Base-by-base conservation (phyloP, 2,329 filamentous ascomycete species). In the Colletotrichum destructivum region DNA sequence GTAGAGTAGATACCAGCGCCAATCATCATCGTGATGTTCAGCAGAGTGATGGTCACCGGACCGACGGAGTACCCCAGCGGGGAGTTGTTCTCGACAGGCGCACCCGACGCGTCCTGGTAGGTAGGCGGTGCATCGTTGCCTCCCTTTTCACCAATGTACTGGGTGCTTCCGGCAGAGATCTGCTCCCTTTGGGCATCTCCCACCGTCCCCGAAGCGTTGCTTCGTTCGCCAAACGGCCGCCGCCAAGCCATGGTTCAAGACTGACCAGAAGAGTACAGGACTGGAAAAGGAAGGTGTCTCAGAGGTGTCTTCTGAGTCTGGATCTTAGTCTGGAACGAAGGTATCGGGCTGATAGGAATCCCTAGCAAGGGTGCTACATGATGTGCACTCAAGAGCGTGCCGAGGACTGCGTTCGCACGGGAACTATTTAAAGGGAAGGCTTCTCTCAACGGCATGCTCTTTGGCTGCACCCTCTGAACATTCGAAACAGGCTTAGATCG, bases 1-100 rank as follows among this genome's bases (percentile, higher is more conserved):
- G 86, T 88, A 7, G 87, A 88, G 73, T 88, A 90, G 8, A 90
- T 84, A 8, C 89, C 89, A 0, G 88, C 91, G 2, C 89, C 90
- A 55, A 91, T 85, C 89, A 91, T 91, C 78, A 88, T 88, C 69
- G 86, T 87, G 60, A 91, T 78, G 73, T 91, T 91, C 38, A 91
- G 77, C 65, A 90, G 88, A 21, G 90, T 81, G 31, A 90, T 87
- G 0, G 88, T 89, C 26, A 88, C 75, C 21, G 84, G 84, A 1
- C 86, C 85, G 42, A 91, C 89, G 16, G 85, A 80, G 75, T 91
- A 90, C 1, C 90, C 90, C 18, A 92, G 79, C 0, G 90, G 89
- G 4, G 88, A 91, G 7, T 83, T 76, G 1, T 79, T 81, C 77
- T 92, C 90, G 5, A 92, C 88, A 0, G 90, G 90, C 2, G 90